These are phyloP conservation scores for Boletellus ananiceps DNA, from an alignment of 768 basidiomycete genomes.

Conservation along the genomic window DNA sequence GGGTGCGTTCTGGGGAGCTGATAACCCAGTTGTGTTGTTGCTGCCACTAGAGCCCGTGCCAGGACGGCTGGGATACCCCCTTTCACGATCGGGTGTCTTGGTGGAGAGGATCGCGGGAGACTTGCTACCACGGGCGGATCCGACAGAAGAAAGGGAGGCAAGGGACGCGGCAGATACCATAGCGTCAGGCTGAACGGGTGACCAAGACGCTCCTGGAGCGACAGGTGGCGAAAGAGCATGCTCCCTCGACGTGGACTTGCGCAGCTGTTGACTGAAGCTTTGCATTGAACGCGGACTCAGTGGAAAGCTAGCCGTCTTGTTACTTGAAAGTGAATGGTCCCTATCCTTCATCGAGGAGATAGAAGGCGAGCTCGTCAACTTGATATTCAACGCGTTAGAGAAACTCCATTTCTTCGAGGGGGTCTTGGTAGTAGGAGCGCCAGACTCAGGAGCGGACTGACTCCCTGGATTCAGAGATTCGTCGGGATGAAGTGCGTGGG, in stretches of 20 bases:
- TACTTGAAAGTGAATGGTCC: constrained; percentile 29
- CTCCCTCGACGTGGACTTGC: constrained; percentile 69
- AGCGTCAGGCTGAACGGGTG: constrained; percentile 65
- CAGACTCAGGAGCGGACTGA: constrained; percentile 39
- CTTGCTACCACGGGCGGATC: constrained; percentile 53
- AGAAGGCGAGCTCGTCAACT: constrained; percentile 62
- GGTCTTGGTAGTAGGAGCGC: constrained; percentile 55
- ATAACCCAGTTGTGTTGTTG: constrained; percentile 55
- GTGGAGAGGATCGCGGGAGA: constrained; percentile 38
- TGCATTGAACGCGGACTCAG: constrained; percentile 64
- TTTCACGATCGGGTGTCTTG: constrained; percentile 62
- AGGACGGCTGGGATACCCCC: constrained; percentile 53
- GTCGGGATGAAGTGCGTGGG: constrained; percentile 35
- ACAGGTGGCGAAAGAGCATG: constrained; percentile 43
- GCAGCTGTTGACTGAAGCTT: constrained; percentile 57
- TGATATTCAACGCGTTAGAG: constrained; percentile 78
- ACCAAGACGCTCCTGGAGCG: constrained; percentile 52
- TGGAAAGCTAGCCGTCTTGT: constrained; percentile 52
- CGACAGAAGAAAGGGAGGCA: constrained; percentile 67
- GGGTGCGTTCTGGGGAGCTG: constrained; percentile 53
- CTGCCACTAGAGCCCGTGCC: constrained; percentile 76
- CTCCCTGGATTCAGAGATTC: constrained; percentile 36
- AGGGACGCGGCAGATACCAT: constrained; percentile 78
- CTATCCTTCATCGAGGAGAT: constrained; percentile 48
- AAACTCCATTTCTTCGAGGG: constrained; percentile 98